A percentile compares a stretch with the other conserved stretches of the same genome.
These are phyloP conservation scores for Takashimella tepidaria DNA, from an alignment of 1,284 basidiomycete genomes.

Conservation along the genomic window DNA sequence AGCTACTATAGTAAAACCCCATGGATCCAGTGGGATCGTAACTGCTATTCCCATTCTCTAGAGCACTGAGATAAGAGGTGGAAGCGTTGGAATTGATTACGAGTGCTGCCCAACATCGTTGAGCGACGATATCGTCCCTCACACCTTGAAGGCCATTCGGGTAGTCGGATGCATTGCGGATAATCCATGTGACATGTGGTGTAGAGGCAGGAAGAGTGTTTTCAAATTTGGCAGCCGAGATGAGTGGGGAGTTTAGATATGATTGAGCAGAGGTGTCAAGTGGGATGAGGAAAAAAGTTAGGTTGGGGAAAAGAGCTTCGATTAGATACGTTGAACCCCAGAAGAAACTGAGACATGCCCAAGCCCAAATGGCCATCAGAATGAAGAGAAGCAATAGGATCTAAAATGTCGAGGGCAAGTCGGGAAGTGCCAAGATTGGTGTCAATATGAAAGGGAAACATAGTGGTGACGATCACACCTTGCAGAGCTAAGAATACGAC, in stretches of 20 bases:
- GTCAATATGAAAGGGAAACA: no score
- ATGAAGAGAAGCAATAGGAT: constrained; percentile 4
- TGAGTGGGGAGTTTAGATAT: constrained; percentile 20
- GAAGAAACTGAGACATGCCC: constrained; percentile 39
- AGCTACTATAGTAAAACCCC: constrained; percentile 30
- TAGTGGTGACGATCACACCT: no score
- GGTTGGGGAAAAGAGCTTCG: constrained; percentile 17
- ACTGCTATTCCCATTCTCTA: constrained; percentile 27
- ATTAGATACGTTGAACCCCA: constrained; percentile 40
- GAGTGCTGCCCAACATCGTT: constrained; percentile 21
- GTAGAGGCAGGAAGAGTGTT: constrained; percentile 10
- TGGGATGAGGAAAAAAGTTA: constrained; percentile 29
- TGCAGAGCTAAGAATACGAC: no score
- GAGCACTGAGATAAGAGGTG: constrained; percentile 17
- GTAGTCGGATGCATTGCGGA: constrained; percentile 24
- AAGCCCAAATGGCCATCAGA: constrained; percentile 31
- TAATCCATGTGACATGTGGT: constrained; percentile 28
- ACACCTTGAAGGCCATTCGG: constrained; percentile 30
- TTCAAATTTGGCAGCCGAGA: constrained; percentile 10
- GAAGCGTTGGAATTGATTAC: constrained; percentile 26
- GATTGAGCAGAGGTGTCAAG: constrained; percentile 24
- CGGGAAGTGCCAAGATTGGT: no score
- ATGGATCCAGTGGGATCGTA: constrained; percentile 40
- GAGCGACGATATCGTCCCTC: constrained; percentile 20
- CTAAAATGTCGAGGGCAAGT: no score